Conservation (phyloP, 768 basidiomycete species). For the Xerocomus brunneocitrinus region DNA sequence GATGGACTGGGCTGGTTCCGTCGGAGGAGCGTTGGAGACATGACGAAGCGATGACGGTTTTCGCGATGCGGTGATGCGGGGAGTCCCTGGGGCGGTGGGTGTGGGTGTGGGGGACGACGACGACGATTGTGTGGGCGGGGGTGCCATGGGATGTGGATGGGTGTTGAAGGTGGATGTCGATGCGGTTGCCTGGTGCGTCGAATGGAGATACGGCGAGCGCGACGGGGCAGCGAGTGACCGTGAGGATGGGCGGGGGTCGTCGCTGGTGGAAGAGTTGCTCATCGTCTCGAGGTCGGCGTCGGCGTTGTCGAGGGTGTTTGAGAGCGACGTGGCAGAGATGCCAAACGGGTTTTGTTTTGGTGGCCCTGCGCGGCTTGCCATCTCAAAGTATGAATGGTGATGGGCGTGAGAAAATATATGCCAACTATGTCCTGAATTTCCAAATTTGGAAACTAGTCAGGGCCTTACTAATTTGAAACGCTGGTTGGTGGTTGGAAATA, state of each 20-base stretch:
- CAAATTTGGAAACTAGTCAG: not conserved
- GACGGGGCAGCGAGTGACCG: slow-evolving; percentile 10
- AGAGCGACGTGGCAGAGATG: slow-evolving; percentile 3
- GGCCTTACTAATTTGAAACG: not conserved
- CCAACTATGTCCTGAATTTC: not conserved
- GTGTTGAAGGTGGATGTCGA: slow-evolving; percentile 37
- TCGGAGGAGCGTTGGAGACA: slow-evolving; percentile 26
- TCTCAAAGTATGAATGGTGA: slow-evolving; percentile 11
- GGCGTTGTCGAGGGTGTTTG: slow-evolving; percentile 10
- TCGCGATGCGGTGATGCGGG: slow-evolving; percentile 23
- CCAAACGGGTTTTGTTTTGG: slow-evolving; percentile 15
- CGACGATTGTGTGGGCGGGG: not conserved
- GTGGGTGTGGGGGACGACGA: slow-evolving; percentile 14
- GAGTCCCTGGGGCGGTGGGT: slow-evolving; percentile 22
- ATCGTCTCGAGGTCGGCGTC: slow-evolving; percentile 25
- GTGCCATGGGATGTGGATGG: not conserved
- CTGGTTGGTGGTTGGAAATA: no score
- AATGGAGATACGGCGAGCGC: slow-evolving; percentile 38
- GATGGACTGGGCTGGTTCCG: slow-evolving; percentile 24
- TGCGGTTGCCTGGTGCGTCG: slow-evolving; percentile 31
- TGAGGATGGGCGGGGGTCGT: slow-evolving; percentile 7
- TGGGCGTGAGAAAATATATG: slow-evolving; percentile 17
- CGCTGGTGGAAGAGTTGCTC: slow-evolving; percentile 14
- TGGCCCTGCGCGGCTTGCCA: slow-evolving; percentile 23
- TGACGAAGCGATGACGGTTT: slow-evolving; percentile 32